A percentile compares a stretch with the other conserved stretches of the same genome.
These are phyloP conservation scores for Tylopilus vinaceipallidus DNA, from an alignment of 768 basidiomycete species.

Conservation along the genomic window DNA sequence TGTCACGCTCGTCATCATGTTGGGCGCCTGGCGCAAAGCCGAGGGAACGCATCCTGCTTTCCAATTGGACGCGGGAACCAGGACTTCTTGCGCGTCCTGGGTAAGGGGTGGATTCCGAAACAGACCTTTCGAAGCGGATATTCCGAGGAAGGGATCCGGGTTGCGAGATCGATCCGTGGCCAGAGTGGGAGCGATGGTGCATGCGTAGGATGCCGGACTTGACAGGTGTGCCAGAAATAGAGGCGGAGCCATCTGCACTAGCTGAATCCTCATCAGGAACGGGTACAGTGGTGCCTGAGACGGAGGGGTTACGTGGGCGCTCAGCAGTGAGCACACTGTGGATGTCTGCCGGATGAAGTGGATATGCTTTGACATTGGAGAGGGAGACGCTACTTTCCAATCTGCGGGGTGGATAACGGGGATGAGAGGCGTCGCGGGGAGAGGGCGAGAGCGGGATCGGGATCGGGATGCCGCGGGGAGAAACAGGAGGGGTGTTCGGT, in stretches of 20 bases:
- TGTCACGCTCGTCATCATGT: constrained; percentile 26
- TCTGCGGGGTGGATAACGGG: constrained; percentile 19
- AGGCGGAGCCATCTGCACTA: constrained; percentile 19
- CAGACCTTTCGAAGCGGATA: constrained; percentile 35
- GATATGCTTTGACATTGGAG: constrained; percentile 22
- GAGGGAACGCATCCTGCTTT: constrained; percentile 27
- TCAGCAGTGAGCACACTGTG: constrained; percentile 42
- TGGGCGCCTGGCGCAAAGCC: constrained; percentile 14
- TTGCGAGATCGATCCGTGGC: constrained; percentile 25
- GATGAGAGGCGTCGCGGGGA: constrained; percentile 26
- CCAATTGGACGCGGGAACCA: constrained; percentile 20
- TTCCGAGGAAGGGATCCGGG: constrained; percentile 26
- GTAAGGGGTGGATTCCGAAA: constrained; percentile 26
- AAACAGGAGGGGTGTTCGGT: constrained; percentile 24
- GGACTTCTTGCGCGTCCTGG: constrained; percentile 31
- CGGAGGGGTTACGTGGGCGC: constrained; percentile 36
- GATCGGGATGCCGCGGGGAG: constrained; percentile 24
- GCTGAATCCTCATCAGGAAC: constrained; percentile 24
- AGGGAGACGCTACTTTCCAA: constrained; percentile 24
- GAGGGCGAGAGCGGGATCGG: constrained; percentile 29
- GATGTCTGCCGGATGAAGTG: constrained; percentile 47
- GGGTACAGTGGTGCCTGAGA: constrained; percentile 32
- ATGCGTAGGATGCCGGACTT: constrained; percentile 40
- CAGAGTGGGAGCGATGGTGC: constrained; percentile 37
- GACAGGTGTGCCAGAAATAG: constrained; percentile 28